Base-by-base conservation (phyloP, 352 stramenopile species). In the Phytophthora hibernalis region DNA sequence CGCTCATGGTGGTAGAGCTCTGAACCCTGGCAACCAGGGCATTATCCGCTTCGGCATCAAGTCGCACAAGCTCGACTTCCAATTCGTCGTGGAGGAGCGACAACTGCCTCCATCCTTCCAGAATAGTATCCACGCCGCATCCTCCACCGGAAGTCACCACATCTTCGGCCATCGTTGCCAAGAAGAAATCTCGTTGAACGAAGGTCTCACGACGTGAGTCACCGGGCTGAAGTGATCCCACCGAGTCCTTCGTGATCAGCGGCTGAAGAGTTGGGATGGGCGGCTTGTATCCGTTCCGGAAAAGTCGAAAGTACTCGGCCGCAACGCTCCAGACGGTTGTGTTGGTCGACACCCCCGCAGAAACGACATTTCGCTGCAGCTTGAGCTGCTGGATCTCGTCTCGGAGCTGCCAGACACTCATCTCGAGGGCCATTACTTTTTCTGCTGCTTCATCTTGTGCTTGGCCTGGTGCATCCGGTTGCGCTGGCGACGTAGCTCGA, bases 381-480 rank as follows among this genome's bases (percentile, higher is more conserved):
- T 44, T 44, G 30, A 58, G 47, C 35, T 58, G 45, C 47, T 65
- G 57, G 3, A 65, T 31, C 26, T 57, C 58, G 8, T 60, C 38
- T 38, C 48, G 58, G 7, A 65, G 58, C 15, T 65, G 57, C 1
- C 21, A 38, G 11, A 59, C 58, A 2, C 28, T 16, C 3, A 47
- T 59, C 48, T 59, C 48, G 9, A 65, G 48, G 58, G 59, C 48
- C 9, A 45, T 3, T 15, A 4, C 12, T 48, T 65, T 22, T 59
- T 37, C 18, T 60, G 18, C 28, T 65, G 37, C 28, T 65, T 65
- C 58, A 53, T 65, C 49, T 65, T 59, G 48, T 65, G 18, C n/a
- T 44, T 52, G 13, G 58, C 48, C 11, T 65, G 58, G 38, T 59
- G 58, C 47, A 60, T 60, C 7, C 48, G 12, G 48, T 53, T 65